Base-by-base conservation (phyloP, 2,329 filamentous ascomycete species). In the Colletotrichum graminicola region DNA sequence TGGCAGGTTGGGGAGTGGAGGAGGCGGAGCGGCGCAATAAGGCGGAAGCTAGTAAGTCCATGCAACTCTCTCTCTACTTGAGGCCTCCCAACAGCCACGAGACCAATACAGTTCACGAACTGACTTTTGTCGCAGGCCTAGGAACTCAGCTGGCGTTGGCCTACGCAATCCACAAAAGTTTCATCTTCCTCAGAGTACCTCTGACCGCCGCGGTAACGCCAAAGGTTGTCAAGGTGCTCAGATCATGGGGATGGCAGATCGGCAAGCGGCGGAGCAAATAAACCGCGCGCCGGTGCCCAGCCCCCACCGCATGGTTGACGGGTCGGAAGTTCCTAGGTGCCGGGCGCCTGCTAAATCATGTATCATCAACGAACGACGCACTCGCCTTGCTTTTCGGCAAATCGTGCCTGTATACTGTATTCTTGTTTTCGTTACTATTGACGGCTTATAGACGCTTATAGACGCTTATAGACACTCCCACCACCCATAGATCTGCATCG, bases 91-190 rank as follows among this genome's bases (percentile, higher is more conserved):
- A 18, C 32, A 32, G 11, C 34, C 41, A 45, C n/a, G 14, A 45
- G 66, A 34, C 61, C 59, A 23, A 56, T 21, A 65, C 29, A 43
- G 41, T 70, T 77, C 61, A 77, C 75, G 49, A 66, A 71, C 49
- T 54, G 32, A 43, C 67, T 64, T 71, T 11, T 23, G 26, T 47
- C 47, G 49, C 74, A 91, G 89, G 89, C 76, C 80, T 92, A 43
- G 89, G 86, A 62, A 98, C 96, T 11, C 94, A 98, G 79, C 85
- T 99, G 39, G 94, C 94, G 21, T 88, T 99, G 60, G 96, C 96
- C 16, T 99, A 99, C 79, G 95, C 95, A 36, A 94, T 99, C 70
- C 96, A 99, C 86, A 99, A 99, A 84, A 97, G 93, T 76, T 94
- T 98, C 81, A 98, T 99, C 77, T 97, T 99, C 81, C 82, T 98